Conservation (phyloP, 2,329 filamentous ascomycete species). For the Botrytis galanthina region DNA sequence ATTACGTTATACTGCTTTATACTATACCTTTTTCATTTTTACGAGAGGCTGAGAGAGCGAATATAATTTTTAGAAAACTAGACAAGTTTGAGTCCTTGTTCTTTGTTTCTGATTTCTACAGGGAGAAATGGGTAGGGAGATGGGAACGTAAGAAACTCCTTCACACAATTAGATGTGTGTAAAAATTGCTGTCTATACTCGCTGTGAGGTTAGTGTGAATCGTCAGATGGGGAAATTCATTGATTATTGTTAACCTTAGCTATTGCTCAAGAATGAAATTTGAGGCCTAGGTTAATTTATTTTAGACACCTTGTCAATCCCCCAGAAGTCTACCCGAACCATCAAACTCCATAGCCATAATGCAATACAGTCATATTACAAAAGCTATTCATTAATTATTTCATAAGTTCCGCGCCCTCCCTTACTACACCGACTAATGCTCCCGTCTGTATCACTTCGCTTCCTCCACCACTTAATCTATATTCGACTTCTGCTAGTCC, state of each 20-base stretch:
- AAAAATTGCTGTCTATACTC: not conserved
- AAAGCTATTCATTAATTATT: slow-evolving; percentile 26
- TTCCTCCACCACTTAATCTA: slow-evolving; percentile 80
- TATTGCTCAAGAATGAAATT: not conserved
- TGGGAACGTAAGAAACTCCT: too few relatives aligned
- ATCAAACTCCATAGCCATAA: not conserved
- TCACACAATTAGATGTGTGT: not conserved
- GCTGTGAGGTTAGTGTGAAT: not conserved
- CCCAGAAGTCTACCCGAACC: not conserved
- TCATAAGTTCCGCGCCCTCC: slow-evolving; percentile 76
- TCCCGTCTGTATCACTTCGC: slow-evolving; percentile 86
- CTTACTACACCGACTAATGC: slow-evolving; percentile 87
- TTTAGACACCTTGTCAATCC: not conserved
- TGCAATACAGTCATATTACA: not conserved
- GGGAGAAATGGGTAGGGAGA: too few relatives aligned
- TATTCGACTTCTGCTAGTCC: slow-evolving; percentile 93
- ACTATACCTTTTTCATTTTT: not conserved
- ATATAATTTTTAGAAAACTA: not conserved
- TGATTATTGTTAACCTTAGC: not conserved
- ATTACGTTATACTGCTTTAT: not conserved
- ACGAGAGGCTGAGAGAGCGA: not conserved
- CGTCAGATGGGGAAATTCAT: not conserved
- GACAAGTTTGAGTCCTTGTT: not conserved
- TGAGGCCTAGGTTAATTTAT: not conserved
- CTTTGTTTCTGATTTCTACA: not conserved